Evolutionary conservation across 2,329 filamentous ascomycete species (phyloP), one percentile per base, ranked within the genome.

Genomic region (Alternaria solani): DNA sequence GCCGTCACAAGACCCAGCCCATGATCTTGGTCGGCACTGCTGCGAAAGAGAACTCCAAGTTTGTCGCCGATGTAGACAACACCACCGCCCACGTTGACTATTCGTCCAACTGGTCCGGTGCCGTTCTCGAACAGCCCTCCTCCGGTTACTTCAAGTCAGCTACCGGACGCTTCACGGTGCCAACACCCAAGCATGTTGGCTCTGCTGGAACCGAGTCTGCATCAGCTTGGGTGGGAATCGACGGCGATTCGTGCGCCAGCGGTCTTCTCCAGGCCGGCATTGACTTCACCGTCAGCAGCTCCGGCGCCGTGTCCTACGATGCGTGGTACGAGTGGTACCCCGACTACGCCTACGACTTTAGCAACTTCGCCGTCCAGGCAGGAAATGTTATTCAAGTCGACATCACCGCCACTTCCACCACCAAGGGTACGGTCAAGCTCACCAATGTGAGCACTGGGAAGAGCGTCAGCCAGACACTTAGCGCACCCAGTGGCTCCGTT

Each of bases 311-410:
- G 4, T 78, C 72, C 7, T 88, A 83, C 67, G 82, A 85, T 57
- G 84, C 85, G 18, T 88, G 86, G 85, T 88, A 86, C 68, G 86
- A 88, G 73, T 88, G 86, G 86, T 87, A 83, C 66, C 86, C 86
- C 1, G 83, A 86, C 68, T 83, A 83, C 65, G 82, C 85, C 26
- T 82, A 85, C 66, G 81, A 85, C 68, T 87, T 87, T 73, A 73
- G 65, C 57, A 78, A 78, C 55, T 78, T 87, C 60, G 55, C 69
- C 42, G 75, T 87, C 57, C 57, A 34, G 18, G 80, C 80, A 1
- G 84, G 84, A 14, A 79, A 86, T 55, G 69, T 72, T 5, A 80
- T 86, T 56, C 76, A 68, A 28, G 69, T 81, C 63, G 80, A 68
- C 57, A 80, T 76, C 62, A 74, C 72, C 61, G 76, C 78, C 5